Evolutionary conservation across 2,329 filamentous ascomycete genomes (phyloP).

Genomic region (Aphanocladium album): DNA sequence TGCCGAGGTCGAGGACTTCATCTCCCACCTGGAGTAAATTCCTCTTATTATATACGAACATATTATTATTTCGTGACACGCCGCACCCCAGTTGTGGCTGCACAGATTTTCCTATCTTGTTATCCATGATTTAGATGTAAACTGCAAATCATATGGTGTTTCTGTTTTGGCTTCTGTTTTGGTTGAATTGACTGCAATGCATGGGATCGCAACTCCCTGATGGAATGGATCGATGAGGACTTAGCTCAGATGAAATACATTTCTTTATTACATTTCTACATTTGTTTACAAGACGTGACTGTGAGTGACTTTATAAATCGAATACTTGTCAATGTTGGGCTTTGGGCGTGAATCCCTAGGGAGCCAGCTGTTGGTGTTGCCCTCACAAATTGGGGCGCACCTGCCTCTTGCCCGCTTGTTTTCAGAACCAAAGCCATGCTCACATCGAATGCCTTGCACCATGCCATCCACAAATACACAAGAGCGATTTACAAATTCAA

Average conservation of each 20-base stretch:
- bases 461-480: neutral
- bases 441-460: neutral
- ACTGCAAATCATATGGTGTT: slow-evolving; percentile 8
- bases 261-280: neutral
- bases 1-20: slow-evolving; percentile 55
- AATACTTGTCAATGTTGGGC: neutral
- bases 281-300: neutral
- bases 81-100: neutral
- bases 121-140: slow-evolving; percentile 7
- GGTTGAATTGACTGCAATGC: neutral
- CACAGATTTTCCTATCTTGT: slow-evolving; percentile 3
- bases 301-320: neutral
- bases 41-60: neutral
- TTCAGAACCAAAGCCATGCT: neutral
- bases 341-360: too few species aligned
- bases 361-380: too few species aligned
- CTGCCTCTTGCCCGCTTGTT: neutral
- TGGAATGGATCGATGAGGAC: slow-evolving; percentile 3
- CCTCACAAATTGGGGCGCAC: too few species aligned
- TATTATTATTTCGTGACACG: neutral
- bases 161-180: neutral
- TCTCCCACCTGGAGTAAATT: slow-evolving; percentile 45
- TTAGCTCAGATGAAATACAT: slow-evolving; percentile 12
- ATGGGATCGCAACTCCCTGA: neutral
- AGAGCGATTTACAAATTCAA: neutral